phyloP scores from a whole-genome alignment of 495 filamentous ascomycete species.

The Aspergillus ellipticus region DNA sequence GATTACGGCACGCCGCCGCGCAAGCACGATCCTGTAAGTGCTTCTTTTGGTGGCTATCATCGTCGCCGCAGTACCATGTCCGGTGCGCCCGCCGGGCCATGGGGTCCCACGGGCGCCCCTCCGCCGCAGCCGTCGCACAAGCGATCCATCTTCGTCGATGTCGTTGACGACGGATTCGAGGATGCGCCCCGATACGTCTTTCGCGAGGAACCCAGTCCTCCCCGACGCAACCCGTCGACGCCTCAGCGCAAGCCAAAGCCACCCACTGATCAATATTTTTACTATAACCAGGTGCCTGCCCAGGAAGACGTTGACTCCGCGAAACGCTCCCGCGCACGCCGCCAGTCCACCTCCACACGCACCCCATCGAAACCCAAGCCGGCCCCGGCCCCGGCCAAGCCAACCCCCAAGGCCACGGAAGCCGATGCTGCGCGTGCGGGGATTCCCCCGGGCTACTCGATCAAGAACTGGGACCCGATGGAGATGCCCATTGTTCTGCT shows the following conservation, averaged over 20 bases:
- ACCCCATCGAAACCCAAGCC: conserved; percentile 45
- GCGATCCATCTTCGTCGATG: conserved; percentile 52
- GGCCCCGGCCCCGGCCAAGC: conserved; percentile 35
- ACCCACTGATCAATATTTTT: conserved; percentile 53
- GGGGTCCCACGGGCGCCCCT: conserved; percentile 37
- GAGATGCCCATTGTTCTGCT: conserved; percentile 91
- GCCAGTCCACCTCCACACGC: conserved; percentile 49
- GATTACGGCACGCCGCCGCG: conserved; percentile 47
- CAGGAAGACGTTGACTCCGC: conserved; percentile 42
- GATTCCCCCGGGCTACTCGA: conserved; percentile 88
- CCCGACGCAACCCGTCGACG: conserved; percentile 32
- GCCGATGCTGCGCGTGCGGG: conserved; percentile 74
- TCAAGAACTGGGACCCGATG: conserved; percentile 97
- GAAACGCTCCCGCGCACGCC: conserved; percentile 42
- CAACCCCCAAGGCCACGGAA: conserved; percentile 72
- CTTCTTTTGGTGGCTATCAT: conserved; percentile 43
- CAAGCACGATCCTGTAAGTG: conserved; percentile 59
- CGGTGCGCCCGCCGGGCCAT: conserved; percentile 32
- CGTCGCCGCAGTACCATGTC: conserved; percentile 37
- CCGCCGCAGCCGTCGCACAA: conserved; percentile 42
- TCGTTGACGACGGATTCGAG: conserved; percentile 53
- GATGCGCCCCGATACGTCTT: conserved; percentile 29
- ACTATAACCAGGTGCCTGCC: conserved; percentile 47
- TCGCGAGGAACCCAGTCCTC: conserved; percentile 26
- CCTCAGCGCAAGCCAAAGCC: conserved; percentile 45